phyloP scores from a whole-genome alignment of 768 basidiomycete species.

The Tulasnella sp. region DNA sequence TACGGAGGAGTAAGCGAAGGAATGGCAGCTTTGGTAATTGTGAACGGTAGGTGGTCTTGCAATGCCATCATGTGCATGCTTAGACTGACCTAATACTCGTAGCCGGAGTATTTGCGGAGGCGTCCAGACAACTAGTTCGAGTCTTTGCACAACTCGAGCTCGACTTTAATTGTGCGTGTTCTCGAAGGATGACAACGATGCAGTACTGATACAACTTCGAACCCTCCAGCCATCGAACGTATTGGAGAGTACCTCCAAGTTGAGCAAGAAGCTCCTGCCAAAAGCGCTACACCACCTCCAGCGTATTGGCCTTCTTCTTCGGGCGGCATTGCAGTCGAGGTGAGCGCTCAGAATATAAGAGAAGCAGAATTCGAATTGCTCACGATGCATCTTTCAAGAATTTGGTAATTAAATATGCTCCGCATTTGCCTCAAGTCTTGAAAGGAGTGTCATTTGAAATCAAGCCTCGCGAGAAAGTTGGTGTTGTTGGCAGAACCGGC shows the following conservation, averaged over 20 bases:
- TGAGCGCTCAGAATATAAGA: neutral
- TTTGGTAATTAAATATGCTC: constrained; percentile 48
- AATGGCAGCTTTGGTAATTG: constrained; percentile 55
- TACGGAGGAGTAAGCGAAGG: constrained; percentile 44
- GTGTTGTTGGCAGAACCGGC: constrained; percentile 57
- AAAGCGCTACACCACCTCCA: constrained; percentile 46
- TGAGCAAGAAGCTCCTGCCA: constrained; percentile 52
- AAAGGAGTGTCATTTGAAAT: constrained; percentile 46
- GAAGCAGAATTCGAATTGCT: neutral
- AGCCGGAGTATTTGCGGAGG: constrained; percentile 57
- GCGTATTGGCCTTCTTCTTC: constrained; percentile 54
- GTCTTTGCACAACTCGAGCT: constrained; percentile 59
- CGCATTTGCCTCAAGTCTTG: constrained; percentile 47
- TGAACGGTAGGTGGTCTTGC: too few species aligned
- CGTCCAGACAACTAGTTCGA: constrained; percentile 51
- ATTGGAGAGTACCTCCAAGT: constrained; percentile 57
- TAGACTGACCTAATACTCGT: too few species aligned
- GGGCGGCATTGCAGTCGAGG: constrained; percentile 44
- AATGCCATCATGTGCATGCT: too few species aligned
- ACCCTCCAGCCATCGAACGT: constrained; percentile 40
- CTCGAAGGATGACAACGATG: neutral
- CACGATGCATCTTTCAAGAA: constrained; percentile 19
- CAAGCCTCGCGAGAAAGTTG: constrained; percentile 51
- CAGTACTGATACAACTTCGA: neutral
- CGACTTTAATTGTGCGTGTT: constrained; percentile 36